Evolutionary conservation across 805 yeast species (phyloP).

Genomic region (Candida nitratophila): DNA sequence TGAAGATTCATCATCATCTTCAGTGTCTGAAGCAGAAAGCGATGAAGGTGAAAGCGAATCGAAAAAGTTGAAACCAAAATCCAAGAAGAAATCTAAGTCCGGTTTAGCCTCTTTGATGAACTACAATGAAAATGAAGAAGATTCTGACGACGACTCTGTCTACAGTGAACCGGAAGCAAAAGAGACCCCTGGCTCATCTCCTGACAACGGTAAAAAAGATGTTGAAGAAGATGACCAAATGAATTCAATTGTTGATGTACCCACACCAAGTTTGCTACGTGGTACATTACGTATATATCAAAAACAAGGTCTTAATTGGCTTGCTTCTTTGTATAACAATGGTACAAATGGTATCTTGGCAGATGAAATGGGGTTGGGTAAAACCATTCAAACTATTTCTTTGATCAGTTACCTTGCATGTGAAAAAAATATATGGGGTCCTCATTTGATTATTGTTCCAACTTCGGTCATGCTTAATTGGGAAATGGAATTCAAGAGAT

Average conservation of each 20-base stretch:
- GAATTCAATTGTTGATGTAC: slow-evolving; percentile 57
- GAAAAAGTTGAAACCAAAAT: slow-evolving; percentile 7
- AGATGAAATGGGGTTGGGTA: slow-evolving; percentile 98
- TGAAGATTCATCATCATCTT: slow-evolving; percentile 12
- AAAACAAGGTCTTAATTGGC: slow-evolving; percentile 94
- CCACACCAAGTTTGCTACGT: slow-evolving; percentile 65
- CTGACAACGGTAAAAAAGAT: slow-evolving; percentile 4
- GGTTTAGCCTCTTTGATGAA: slow-evolving; percentile 32
- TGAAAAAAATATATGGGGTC: slow-evolving; percentile 95
- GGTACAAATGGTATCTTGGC: slow-evolving; percentile 95
- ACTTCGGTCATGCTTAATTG: slow-evolving; percentile 96
- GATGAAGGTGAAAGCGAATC: slow-evolving; percentile 8
- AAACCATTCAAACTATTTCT: slow-evolving; percentile 93
- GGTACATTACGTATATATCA: slow-evolving; percentile 89
- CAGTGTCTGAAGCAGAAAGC: slow-evolving; percentile 10
- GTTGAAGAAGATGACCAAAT: slow-evolving; percentile 18
- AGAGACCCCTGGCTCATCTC: slow-evolving; percentile 1
- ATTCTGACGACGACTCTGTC: slow-evolving; percentile 30
- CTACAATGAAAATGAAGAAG: slow-evolving; percentile 14
- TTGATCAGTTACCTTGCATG: slow-evolving; percentile 84
- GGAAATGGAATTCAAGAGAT: slow-evolving; percentile 99
- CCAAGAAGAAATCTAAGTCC: slow-evolving; percentile 16
- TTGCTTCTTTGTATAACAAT: slow-evolving; percentile 87
- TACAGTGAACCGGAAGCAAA: slow-evolving; percentile 19
- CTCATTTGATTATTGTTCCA: slow-evolving; percentile 94